Conservation (phyloP, 169 alveolate genomes). For the Cryptosporidium baileyi region DNA sequence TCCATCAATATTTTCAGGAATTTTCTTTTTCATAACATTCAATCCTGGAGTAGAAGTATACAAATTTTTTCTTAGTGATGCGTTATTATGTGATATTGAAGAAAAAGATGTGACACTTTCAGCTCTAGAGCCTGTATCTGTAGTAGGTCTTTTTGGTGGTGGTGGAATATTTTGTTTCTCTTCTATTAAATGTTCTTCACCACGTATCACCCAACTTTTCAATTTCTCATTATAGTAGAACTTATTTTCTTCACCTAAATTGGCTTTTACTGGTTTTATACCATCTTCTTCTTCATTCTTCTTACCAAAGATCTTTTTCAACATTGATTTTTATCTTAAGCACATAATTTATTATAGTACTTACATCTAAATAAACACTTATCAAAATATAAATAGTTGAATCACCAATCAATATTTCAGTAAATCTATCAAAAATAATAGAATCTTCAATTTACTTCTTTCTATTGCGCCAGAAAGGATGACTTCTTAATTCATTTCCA, state of each 20-base stretch:
- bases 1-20: background rate
- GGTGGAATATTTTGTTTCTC: constrained; percentile 50
- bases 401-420: too few species aligned
- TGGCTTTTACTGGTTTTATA: constrained; percentile 46
- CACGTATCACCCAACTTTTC: constrained; percentile 67
- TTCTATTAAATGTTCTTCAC: constrained; percentile 55
- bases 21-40: constrained; percentile 3
- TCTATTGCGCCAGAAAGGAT: too few species aligned
- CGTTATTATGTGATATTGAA: constrained; percentile 3
- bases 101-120: constrained; percentile 21
- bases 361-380: too few species aligned
- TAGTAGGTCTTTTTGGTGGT: constrained; percentile 38
- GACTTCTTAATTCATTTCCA: too few species aligned
- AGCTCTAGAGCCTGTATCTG: constrained; percentile 23
- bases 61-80: constrained; percentile 1
- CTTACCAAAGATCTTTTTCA: constrained; percentile 54
- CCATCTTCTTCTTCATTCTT: constrained; percentile 64
- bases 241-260: constrained; percentile 61
- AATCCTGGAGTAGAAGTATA: constrained; percentile 58
- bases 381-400: too few species aligned
- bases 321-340: too few species aligned
- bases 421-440: too few species aligned
- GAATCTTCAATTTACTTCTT: too few species aligned
- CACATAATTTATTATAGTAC: too few species aligned
- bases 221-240: constrained; percentile 49